Conservation (phyloP, 2,329 filamentous ascomycete genomes). For the Cryphonectria japonica region DNA sequence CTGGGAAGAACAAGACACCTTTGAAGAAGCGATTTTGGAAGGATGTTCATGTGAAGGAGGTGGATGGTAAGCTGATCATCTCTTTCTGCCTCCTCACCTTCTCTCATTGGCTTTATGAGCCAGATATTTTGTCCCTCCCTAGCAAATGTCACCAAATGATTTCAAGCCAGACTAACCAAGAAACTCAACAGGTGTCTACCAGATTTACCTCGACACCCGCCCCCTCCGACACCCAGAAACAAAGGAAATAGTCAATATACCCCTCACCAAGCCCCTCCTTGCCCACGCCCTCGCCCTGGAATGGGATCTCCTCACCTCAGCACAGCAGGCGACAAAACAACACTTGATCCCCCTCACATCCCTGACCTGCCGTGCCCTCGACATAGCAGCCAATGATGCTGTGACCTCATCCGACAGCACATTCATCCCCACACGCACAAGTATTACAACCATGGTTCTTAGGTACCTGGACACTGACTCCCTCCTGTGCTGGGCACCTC, state of each 20-base stretch:
- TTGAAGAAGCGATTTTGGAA: slow-evolving; percentile 85
- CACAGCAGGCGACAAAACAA: slow-evolving; percentile 81
- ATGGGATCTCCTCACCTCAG: slow-evolving; percentile 84
- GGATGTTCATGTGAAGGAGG: slow-evolving; percentile 72
- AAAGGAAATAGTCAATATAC: slow-evolving; percentile 73
- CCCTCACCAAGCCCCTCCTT: slow-evolving; percentile 76
- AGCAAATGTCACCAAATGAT: background rate
- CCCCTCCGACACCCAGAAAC: slow-evolving; percentile 78
- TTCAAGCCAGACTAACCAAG: slow-evolving; percentile 25
- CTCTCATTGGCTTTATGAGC: background rate
- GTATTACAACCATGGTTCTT: slow-evolving; percentile 72
- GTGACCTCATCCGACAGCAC: slow-evolving; percentile 37
- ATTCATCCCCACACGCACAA: slow-evolving; percentile 55
- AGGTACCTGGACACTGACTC: slow-evolving; percentile 92
- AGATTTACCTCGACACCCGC: slow-evolving; percentile 76
- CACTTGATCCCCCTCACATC: slow-evolving; percentile 92
- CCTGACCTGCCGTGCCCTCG: slow-evolving; percentile 78
- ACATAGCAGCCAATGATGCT: slow-evolving; percentile 73
- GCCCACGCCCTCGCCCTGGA: slow-evolving; percentile 86
- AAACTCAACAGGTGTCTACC: slow-evolving; percentile 45
- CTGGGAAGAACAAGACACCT: slow-evolving; percentile 29
- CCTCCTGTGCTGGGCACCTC: slow-evolving; percentile 82
- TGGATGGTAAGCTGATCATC: slow-evolving; percentile 55
- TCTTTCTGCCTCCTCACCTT: background rate
- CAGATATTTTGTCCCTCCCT: background rate